Evolutionary conservation across 2,329 filamentous ascomycete species (phyloP).

Genomic region (Colletotrichum abscissum): DNA sequence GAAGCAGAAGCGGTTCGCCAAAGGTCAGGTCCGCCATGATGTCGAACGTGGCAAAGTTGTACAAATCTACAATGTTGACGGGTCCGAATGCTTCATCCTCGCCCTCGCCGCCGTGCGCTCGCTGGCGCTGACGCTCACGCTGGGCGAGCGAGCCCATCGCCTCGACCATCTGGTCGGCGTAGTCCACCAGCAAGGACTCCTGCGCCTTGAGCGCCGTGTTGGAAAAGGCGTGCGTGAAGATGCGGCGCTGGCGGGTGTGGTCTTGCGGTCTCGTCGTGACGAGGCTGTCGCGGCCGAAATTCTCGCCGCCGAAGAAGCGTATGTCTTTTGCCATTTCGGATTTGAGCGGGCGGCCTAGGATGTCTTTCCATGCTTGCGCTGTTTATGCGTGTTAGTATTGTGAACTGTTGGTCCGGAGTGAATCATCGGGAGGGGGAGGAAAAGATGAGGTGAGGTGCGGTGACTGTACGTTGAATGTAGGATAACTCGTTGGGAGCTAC

Average conservation of each 20-base stretch:
- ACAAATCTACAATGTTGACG: constrained; percentile 35
- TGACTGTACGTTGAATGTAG: constrained; percentile 41
- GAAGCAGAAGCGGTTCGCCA: constrained; percentile 43
- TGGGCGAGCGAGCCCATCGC: constrained; percentile 40
- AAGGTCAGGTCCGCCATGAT: constrained; percentile 45
- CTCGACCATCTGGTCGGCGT: constrained; percentile 52
- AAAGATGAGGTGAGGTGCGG: background rate
- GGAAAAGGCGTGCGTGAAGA: constrained; percentile 39
- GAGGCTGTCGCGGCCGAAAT: constrained; percentile 35
- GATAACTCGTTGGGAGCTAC: constrained; percentile 52
- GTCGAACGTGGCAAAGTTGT: constrained; percentile 44
- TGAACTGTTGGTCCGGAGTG: background rate
- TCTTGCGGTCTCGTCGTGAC: constrained; percentile 35
- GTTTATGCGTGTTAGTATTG: constrained; percentile 14
- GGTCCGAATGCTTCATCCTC: background rate
- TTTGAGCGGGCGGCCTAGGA: constrained; percentile 28
- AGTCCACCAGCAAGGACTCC: constrained; percentile 44
- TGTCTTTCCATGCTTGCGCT: constrained; percentile 34
- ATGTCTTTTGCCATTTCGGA: constrained; percentile 28
- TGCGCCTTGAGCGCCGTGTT: constrained; percentile 40
- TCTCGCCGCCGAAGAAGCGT: constrained; percentile 32
- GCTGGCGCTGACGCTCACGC: background rate
- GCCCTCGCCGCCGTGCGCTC: too few relatives aligned
- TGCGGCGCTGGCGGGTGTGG: constrained; percentile 30
- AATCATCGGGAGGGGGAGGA: background rate